Conservation (phyloP, 768 basidiomycete genomes). For the Crassisporium funariophilum region DNA sequence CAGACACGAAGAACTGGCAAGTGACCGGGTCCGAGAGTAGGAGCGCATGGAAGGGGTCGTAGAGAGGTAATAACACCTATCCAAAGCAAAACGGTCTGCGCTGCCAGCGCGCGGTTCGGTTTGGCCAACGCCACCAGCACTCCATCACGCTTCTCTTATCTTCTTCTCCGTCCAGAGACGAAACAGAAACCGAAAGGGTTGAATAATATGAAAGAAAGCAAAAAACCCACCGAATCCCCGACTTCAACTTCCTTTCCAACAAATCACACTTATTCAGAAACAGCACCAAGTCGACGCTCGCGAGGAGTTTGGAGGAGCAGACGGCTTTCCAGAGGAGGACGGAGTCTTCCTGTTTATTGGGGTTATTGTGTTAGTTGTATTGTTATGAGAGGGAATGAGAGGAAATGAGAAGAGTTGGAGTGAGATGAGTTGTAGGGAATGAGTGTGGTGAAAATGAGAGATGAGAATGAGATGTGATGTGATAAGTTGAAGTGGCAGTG, state of each 20-base stretch:
- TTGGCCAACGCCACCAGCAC: background rate
- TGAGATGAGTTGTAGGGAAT: no score
- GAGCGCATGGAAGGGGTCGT: no score
- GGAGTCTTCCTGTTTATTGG: conserved; percentile 81
- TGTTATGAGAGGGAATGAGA: no score
- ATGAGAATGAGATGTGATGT: no score
- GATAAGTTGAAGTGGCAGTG: no score
- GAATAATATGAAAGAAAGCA: background rate
- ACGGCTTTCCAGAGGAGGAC: conserved; percentile 90
- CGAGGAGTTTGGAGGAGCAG: conserved; percentile 80
- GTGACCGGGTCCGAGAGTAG: no score
- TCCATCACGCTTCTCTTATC: no score
- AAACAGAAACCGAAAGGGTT: background rate
- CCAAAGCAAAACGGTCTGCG: background rate
- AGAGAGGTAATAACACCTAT: no score
- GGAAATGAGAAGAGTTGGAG: no score
- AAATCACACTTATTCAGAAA: conserved; percentile 92
- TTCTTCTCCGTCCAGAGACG: background rate
- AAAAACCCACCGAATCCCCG: conserved; percentile 50
- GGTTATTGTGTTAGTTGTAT: no score
- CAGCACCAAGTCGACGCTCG: conserved; percentile 77
- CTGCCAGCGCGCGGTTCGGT: background rate
- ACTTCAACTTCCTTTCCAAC: conserved; percentile 65
- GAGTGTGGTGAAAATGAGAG: no score
- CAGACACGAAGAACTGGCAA: no score